Evolutionary conservation across 768 basidiomycete species (phyloP), one percentile per base, ranked within the genome.

Genomic region (Boletus huronensis): DNA sequence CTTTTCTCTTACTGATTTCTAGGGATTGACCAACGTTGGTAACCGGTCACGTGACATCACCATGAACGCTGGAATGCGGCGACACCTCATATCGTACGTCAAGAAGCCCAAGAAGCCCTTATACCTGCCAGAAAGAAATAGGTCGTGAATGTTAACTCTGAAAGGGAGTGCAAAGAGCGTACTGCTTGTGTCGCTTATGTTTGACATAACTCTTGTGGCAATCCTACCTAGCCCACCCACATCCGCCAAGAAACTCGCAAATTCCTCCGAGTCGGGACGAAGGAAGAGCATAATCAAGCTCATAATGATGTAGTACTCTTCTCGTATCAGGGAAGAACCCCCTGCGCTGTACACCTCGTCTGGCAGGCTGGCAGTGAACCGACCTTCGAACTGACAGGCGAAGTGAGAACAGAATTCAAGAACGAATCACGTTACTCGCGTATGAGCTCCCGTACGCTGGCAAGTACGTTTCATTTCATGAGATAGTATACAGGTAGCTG

Each of bases 31-130:
- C n/a, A n/a, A n/a, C n/a, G n/a, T n/a, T n/a, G n/a, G n/a, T 25
- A 4, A 25, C 23, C 2, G 16, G 17, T 62, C 61, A 51, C 44
- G 54, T 59, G 61, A 62, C 17, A 6, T 32, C 1, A 1, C 9
- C 16, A 7, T 14, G 19, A 21, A 21, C 14, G 21, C 16, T 23
- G n/a, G 5, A 23, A 7, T 1, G 26, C 17, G 5, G 28, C 13
- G 25, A 31, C 19, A 35, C 13, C 9, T 42, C 38, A 17, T 23
- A 35, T 23, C 41, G 17, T 46, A 26, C 26, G 8, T 46, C 23
- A 11, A 29, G 52, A 31, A 29, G 25, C 11, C 1, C 38, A 31
- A 29, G 52, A 31, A 29, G 25, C 11, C 1, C 38, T 32, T 16
- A 25, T n/a, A 40, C 31, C 55, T 47, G 21, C 19, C 47, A 52